Evolutionary conservation across 495 filamentous ascomycete genomes (phyloP).

Genomic region (Penicillium dipodomyicola): DNA sequence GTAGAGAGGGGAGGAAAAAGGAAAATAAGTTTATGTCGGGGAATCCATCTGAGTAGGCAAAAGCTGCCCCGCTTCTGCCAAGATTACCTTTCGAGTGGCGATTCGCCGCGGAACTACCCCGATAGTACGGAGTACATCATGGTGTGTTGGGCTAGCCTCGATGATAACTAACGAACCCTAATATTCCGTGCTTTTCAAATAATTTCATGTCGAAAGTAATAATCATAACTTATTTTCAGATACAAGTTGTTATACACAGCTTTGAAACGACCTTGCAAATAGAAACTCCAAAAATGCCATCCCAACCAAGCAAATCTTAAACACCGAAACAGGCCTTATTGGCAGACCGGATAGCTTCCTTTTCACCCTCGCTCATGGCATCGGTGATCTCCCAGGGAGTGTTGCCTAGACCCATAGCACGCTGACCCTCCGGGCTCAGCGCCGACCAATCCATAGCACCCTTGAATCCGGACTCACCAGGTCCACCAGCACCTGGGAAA

Average conservation of each 20-base stretch:
- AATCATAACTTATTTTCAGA: neutral
- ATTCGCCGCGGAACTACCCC: neutral
- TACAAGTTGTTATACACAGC: constrained; percentile 1
- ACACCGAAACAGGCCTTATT: constrained; percentile 53
- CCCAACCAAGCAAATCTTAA: constrained; percentile 7
- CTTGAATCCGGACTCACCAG: constrained; percentile 44
- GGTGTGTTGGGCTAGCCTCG: neutral
- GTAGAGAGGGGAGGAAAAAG: neutral
- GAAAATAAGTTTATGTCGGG: neutral
- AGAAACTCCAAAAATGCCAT: neutral
- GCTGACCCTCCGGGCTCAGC: constrained; percentile 46
- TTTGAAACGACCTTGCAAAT: neutral
- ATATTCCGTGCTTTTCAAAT: neutral
- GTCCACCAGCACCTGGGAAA: constrained; percentile 59
- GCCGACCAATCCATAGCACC: constrained; percentile 42
- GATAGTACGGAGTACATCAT: neutral
- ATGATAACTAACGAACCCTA: neutral
- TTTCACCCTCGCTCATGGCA: constrained; percentile 53
- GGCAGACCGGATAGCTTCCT: constrained; percentile 53
- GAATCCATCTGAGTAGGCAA: neutral
- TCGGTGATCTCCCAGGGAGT: constrained; percentile 49
- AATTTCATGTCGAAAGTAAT: neutral
- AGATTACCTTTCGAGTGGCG: neutral
- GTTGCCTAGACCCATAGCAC: constrained; percentile 57
- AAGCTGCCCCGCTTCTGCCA: constrained; percentile 3